Evolutionary conservation across 176 grass and related monocot species (phyloP), one percentile per base, ranked within the genome.

Genomic region (Eleusine coracana): DNA sequence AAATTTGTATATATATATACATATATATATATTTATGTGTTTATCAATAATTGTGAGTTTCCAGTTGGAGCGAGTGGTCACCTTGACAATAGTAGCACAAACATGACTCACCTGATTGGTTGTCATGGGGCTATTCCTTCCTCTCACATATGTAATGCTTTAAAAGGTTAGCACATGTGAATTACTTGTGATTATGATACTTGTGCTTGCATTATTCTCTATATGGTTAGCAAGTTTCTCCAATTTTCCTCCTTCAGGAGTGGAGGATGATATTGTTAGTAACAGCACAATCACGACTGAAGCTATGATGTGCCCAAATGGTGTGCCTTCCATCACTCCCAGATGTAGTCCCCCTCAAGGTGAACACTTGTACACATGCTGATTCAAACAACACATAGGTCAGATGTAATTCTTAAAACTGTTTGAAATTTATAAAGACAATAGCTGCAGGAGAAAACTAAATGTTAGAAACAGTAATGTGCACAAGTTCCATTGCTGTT

Each of bases 1-100:
- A 11, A 49, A 49, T 49, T 49, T 49, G 46, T 13, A 34, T 34
- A 34, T 34, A 34, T 34, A 34, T 34, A 1, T 34, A 34, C 2
- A 1, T 34, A 34, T 34, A 7, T 5, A 55, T 20, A 5, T 66
- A 83, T 70, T 59, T 79, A 90, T 50, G 80, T 84, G 71, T 75
- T 93, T 46, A 69, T 38, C 13, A 46, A 58, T 82, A 84, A 18
- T 70, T 85, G 34, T 88, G 54, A 55, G 85, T 83, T 75, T 37
- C 59, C 28, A 75, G 67, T 68, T 83, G 82, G 74, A 87, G 73
- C 5, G 37, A 27, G 40, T 17, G 2, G 2, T 62, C 38, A 44
- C 25, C 21, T 1, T 41, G 6, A 0, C 12, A 76, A 36, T 56
- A 56, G 54, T 21, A 56, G 54, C 6, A 21, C 54, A 56, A 21